Evolutionary conservation across 345 rosid genomes (phyloP).

Genomic region (Psidium friedrichsthalianum): DNA sequence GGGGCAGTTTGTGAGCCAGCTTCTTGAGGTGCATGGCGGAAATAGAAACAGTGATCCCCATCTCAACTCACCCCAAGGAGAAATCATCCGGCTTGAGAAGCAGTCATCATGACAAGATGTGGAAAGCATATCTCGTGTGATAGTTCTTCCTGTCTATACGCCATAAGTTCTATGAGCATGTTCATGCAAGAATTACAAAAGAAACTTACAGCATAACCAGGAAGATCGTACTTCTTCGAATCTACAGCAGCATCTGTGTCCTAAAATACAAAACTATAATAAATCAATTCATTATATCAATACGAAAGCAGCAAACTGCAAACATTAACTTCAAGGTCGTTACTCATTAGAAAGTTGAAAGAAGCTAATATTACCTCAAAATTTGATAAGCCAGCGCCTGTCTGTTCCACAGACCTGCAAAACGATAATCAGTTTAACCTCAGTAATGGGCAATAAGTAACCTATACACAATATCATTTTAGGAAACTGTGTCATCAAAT

Average conservation of each 20-base stretch:
- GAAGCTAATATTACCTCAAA: constrained; percentile 25
- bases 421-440: neutral
- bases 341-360: neutral
- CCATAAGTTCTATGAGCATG: neutral
- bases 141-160: neutral
- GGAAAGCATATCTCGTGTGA: neutral
- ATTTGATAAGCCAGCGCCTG: constrained; percentile 13
- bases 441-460: neutral
- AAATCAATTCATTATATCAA: neutral
- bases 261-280: constrained; percentile 21
- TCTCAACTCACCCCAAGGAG: neutral
- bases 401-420: constrained; percentile 7
- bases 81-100: neutral
- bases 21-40: neutral
- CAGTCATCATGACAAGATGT: neutral
- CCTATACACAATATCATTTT: neutral
- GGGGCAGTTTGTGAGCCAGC: neutral
- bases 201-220: constrained; percentile 72
- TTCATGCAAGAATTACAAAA: neutral
- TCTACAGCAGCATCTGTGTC: constrained; percentile 25
- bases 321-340: neutral
- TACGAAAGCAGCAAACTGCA: neutral
- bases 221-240: constrained; percentile 60
- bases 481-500: neutral
- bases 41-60: neutral